A percentile compares a stretch with the other conserved stretches of the same genome.
These are phyloP conservation scores for Boletus pseudopeckii DNA, from an alignment of 768 basidiomycete genomes.

Conservation along the genomic window DNA sequence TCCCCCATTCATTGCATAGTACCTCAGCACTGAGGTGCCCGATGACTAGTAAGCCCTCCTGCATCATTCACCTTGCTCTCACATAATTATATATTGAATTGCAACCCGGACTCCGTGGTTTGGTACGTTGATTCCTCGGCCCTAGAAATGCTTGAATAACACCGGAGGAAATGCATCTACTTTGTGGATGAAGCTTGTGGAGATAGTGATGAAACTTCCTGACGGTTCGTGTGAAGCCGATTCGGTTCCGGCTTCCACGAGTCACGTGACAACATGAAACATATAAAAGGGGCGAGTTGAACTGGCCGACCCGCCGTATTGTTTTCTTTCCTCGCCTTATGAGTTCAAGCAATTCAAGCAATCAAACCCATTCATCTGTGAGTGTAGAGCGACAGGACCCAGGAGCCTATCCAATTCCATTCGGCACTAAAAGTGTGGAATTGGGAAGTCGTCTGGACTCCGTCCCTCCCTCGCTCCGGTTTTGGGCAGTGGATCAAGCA, in stretches of 20 bases:
- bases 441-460: slow-evolving; percentile 21
- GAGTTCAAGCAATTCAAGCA: not conserved
- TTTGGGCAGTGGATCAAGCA: slow-evolving; percentile 10
- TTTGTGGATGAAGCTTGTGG: too few relatives aligned
- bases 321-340: not conserved
- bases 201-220: not conserved
- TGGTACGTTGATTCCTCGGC: too few relatives aligned
- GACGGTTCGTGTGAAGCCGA: not conserved
- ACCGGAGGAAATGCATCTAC: too few relatives aligned
- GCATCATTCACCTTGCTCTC: too few relatives aligned
- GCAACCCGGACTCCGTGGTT: too few relatives aligned
- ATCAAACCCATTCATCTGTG: not conserved
- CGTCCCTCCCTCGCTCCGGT: not conserved
- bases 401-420: slow-evolving; percentile 20
- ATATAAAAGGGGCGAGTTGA: not conserved
- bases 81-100: too few relatives aligned
- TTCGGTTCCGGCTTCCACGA: not conserved
- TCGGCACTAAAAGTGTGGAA: not conserved
- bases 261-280: not conserved
- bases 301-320: too few relatives aligned
- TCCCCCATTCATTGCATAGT: too few relatives aligned
- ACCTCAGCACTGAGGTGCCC: too few relatives aligned
- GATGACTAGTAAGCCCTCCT: too few relatives aligned
- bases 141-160: too few relatives aligned
- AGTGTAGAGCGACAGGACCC: slow-evolving; percentile 1